Base-by-base conservation (phyloP, 2,329 filamentous ascomycete genomes). In the Macrophomina pseudophaseolina region DNA sequence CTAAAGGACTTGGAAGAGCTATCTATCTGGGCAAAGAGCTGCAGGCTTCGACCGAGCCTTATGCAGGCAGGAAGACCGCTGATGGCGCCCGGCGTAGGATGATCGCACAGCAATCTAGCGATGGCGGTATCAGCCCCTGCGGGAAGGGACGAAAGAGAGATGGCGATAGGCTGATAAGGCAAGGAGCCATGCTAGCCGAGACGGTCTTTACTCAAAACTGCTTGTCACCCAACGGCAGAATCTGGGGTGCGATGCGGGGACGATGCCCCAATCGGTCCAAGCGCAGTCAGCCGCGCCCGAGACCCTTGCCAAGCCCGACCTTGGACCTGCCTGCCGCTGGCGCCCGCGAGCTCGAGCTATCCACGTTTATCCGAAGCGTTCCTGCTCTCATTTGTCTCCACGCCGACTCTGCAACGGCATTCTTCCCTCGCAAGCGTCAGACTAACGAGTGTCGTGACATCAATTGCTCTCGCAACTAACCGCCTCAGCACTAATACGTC, bases 401-500 rank as follows among this genome's bases (percentile, higher is more conserved):
- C 16, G 56, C n/a, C 58, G 33, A 12, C 35, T 7, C 35, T 38
- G 35, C 35, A 38, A 7, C 11, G 35, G 35, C 35, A 12, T 38
- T 38, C 35, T 5, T 28, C 28, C 54, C 18, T 46, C 54, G 44
- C 58, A 62, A 49, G 23, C 58, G 32, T 62, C 58, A 38, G 58
- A 48, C 33, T 18, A 28, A 30, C 44, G 16, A 32, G 49, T 32
- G 18, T 40, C 28, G 44, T 38, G 58, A 38, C 58, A 23, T 49
- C 58, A 23, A 62, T 38, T 60, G 42, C 44, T 49, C 58, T 62
- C 58, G 32, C 58, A 30, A 56, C 63, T 65, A 58, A 65, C 32
- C 23, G 11, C 16, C 33, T 23, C 52, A 58, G 63, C 52, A 48
- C 63, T 56, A 49, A 65, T 48, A 48, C 63, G 40, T 58, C 52